Evolutionary conservation across 2,329 filamentous ascomycete genomes (phyloP), one percentile per base, ranked within the genome.

Genomic region (Graphilbum sp.): DNA sequence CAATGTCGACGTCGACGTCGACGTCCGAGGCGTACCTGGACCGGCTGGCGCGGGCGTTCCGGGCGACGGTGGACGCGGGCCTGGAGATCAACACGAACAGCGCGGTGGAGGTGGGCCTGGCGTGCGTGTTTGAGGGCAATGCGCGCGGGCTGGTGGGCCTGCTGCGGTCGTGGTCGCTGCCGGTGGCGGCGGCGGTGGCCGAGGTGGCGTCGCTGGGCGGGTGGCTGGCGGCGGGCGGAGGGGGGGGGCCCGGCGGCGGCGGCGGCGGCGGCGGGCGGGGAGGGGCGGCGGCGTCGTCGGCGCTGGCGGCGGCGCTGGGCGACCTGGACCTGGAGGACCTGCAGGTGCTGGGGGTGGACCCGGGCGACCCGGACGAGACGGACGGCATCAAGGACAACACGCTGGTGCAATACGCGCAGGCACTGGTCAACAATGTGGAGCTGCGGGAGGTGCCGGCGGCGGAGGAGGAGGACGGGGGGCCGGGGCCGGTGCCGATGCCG

Each of bases 191-290:
- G 23, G 75, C 84, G 6, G 73, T 90, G 15, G 80, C 81, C 4
- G 88, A 96, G 56, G 65, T 96, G 40, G 86, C 83, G 11, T 79
- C 75, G n/a, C 64, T 84, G 20, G 85, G 80, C 9, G 76, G 78
- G 33, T 96, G 88, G 88, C 66, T 95, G 33, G 75, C 79, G 19
- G 25, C 13, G 9, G 19, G 18, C 5, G 31, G 21, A 8, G n/a
- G 11, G 20, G 33, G 16, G 16, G 61, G 37, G 59, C 65, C 11
- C 64, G 67, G 24, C 63, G 67, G 25, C 62, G 66, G 37, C 59
- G 66, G 12, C 62, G 63, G 27, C 66, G 63, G 45, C 37, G 2
- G 32, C 44, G 20, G 69, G 74, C 27, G 77, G 87, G n/a, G n/a
- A n/a, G n/a, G n/a, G 87, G 27, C 23, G 12, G 7, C 66, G 94